These are phyloP conservation scores for Breviolum minutum DNA, from an alignment of 73 alveolate genomes.

Conservation along the genomic window DNA sequence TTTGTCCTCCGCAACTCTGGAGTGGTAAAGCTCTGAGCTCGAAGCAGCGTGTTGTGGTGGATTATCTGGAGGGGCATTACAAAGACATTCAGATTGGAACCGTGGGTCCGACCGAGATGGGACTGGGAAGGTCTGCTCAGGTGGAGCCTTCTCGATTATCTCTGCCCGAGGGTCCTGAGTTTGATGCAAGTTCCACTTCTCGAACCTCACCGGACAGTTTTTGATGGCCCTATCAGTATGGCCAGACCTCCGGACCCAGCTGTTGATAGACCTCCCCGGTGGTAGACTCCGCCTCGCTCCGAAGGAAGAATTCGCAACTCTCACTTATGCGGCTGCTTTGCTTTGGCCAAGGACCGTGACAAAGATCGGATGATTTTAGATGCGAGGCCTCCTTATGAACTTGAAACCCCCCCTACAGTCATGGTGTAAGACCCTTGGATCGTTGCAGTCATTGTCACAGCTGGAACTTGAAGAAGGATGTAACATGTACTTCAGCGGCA, in stretches of 20 bases:
- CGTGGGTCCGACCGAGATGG: constrained; percentile 1
- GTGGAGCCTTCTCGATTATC: not conserved
- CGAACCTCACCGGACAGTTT: not conserved
- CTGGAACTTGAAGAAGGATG: not conserved
- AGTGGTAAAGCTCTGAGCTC: no score
- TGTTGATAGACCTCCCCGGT: not conserved
- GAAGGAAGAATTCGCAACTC: no score
- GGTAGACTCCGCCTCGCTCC: no score
- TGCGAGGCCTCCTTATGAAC: not conserved
- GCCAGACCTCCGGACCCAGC: not conserved
- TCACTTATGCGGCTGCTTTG: no score
- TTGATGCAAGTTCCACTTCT: not conserved
- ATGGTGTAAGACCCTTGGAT: not conserved
- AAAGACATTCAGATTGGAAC: not conserved
- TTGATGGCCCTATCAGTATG: not conserved
- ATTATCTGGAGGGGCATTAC: not conserved
- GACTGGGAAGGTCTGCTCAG: not conserved
- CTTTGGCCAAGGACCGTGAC: not conserved
- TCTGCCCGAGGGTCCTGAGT: not conserved
- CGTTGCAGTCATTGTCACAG: not conserved
- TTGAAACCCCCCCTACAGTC: not conserved
- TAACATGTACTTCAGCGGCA: not conserved
- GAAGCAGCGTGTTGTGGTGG: not conserved
- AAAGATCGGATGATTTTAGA: not conserved
- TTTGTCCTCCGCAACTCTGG: not conserved